Evolutionary conservation across 1,284 basidiomycete genomes (phyloP), one percentile per base, ranked within the genome.

Genomic region (Chondrostereum purpureum): DNA sequence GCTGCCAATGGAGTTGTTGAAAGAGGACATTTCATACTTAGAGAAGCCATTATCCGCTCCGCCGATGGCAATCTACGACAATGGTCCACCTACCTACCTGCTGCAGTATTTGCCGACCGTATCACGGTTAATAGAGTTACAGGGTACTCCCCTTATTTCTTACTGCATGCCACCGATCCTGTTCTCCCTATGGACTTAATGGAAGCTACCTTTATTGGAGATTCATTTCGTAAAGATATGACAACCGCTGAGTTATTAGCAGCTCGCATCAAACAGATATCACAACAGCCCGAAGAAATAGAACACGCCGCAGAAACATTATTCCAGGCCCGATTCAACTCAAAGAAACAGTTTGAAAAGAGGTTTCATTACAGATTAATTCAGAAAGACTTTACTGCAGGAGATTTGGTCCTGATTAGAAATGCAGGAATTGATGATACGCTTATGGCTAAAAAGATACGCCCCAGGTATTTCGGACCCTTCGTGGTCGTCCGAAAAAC

Each of bases 391-490:
- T 63, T 58, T 39, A 42, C 55, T 34, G 18, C 36, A 5, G 57
- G 58, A 36, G 51, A 57, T 8, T 27, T 56, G 17, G 55, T 59
- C 1, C 38, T 57, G 13, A 44, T 60, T 6, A 16, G 53, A 5
- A 60, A 59, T 23, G 42, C 50, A 1, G n/a, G n/a, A n/a, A n/a
- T n/a, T n/a, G n/a, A n/a, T n/a, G n/a, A n/a, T n/a, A n/a, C 31
- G n/a, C 24, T 55, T 2, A 42, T 56, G 12, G 34, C 42, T 10
- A 12, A 36, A 2, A 65, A 63, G 42, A 43, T 42, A 5, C 40
- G 54, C 21, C 51, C 54, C 4, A 34, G 55, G 1, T 63, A 58
- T 47, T 34, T 57, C 2, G 60, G 62, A 16, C 61, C 60, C 5
- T 55, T 53, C 44, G 35, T 45, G 22, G 53, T 63, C 4, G 43